Evolutionary conservation across 257 asterid genomes (phyloP), one percentile per base, ranked within the genome.

Genomic region (Penstemon davidsonii): DNA sequence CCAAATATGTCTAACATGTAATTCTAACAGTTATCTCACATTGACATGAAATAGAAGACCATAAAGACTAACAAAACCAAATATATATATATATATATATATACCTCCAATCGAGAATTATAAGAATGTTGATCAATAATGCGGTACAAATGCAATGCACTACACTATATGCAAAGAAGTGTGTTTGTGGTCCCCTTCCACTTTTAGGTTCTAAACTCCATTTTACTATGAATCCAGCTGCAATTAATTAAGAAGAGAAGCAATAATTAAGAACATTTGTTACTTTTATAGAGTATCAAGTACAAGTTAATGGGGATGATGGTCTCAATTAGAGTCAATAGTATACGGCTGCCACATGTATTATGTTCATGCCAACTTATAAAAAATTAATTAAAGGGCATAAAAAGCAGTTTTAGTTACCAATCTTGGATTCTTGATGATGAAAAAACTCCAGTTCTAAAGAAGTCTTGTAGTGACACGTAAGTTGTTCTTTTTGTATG

Each of bases 151-250:
- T 25, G 38, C 64, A 5, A 5, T 50, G 74, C 60, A 69, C 74
- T n/a, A 53, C 13, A 4, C 19, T 6, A 51, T 0, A 5, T 57
- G 51, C 40, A 51, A 9, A 33, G 53, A 8, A 62, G 79, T 73
- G 91, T 75, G 71, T 15, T 72, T 71, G 85, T 84, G 87, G 88
- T 79, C 91, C 90, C 82, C 76, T 54, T 12, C n/a, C 78, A 65
- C 75, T 74, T 85, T 70, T 62, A 11, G 40, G 49, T 33, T 64
- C 12, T 54, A n/a, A 67, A 33, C 60, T 15, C 69, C 56, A 66
- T 60, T 44, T 60, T 47, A 65, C 62, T 9, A 50, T 38, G 8
- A 55, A 38, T 66, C 19, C 64, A 44, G 57, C 44, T 62, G 42
- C 36, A 43, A 41, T 46, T 51, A 71, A 43, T 13, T 3, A 15